Evolutionary conservation across 208 protist genomes (phyloP).

Genomic region (Acanthamoeba healyi): DNA sequence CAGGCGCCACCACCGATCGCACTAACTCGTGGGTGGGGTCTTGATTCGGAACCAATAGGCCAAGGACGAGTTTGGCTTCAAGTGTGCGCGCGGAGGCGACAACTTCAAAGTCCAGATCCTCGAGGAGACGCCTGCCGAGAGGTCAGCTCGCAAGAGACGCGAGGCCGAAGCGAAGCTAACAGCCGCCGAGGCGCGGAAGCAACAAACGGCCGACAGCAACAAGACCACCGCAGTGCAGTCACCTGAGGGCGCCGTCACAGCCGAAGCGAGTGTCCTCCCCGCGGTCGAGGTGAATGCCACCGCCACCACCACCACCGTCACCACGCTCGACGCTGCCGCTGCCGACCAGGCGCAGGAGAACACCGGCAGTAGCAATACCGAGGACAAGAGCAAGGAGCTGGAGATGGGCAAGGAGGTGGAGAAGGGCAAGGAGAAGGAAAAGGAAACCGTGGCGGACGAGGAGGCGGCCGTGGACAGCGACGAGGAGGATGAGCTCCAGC

Average conservation of each 20-base stretch:
- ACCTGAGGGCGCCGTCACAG: too few relatives aligned
- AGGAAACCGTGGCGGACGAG: neutral
- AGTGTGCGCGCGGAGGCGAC: neutral
- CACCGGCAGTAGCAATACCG: neutral
- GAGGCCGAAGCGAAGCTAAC: neutral
- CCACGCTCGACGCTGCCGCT: neutral
- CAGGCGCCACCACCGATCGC: neutral
- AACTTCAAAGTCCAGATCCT: conserved; percentile 44
- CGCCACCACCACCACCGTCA: too few relatives aligned
- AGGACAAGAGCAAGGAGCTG: neutral
- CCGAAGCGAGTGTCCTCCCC: too few relatives aligned
- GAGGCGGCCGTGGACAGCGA: neutral
- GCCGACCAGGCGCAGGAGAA: neutral
- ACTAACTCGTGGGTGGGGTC: too few relatives aligned
- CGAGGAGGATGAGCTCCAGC: neutral
- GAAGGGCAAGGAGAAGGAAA: neutral
- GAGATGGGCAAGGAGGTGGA: neutral
- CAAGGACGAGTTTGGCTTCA: conserved; percentile 48
- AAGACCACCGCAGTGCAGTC: too few relatives aligned
- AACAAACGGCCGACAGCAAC: too few relatives aligned
- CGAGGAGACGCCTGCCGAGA: conserved; percentile 8
- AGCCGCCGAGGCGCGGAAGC: too few relatives aligned
- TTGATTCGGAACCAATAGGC: too few relatives aligned
- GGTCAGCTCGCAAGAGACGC: neutral
- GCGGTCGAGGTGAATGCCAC: neutral